Base-by-base conservation (phyloP, 345 rosid genomes). In the Firmiana major region DNA sequence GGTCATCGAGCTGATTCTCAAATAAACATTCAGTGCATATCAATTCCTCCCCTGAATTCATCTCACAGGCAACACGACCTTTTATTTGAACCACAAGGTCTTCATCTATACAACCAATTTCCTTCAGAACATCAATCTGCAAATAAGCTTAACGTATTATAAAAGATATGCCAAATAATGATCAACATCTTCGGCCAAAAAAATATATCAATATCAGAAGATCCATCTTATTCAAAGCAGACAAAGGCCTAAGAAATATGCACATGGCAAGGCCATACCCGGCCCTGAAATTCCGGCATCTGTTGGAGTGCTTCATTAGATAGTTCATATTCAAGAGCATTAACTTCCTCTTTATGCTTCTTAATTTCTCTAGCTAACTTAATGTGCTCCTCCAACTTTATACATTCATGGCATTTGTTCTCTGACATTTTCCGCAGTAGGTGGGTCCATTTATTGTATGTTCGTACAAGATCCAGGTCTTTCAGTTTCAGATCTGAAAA, bases 41-140 rank as follows among this genome's bases (percentile, higher is more conserved):
- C 86, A 93, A 69, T 79, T 96, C 99, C 89, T 96, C 99, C 81
- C 98, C 99, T 48, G 98, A 96, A 83, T 92, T 96, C 98, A 96
- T 96, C 93, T 93, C 98, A 81, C 98, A 95, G 77, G 98, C 97
- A 42, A 96, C 97, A 69, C 98, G 97, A 26, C 99, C 99, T 85
- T 93, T 96, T 64, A 96, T 88, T 87, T 96, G 97, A 75, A 96
- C 97, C 13, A 93, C 97, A 22, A 90, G 97, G 73, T 96, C 97
- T 73, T 80, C 85, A 87, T 96, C 93, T 79, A 96, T 86, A 76
- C 97, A 93, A 58, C 97, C 97, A 81, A 93, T 92, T 59, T 90
- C 84, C 87, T 90, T 92, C 76, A 96, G 87, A 84, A 96, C 89
- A 82, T 96, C 92, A 45, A 96, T 91, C 99, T 96, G 90, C 86